phyloP scores from a whole-genome alignment of 345 rosid genomes.

The Conringia planisiliqua region DNA sequence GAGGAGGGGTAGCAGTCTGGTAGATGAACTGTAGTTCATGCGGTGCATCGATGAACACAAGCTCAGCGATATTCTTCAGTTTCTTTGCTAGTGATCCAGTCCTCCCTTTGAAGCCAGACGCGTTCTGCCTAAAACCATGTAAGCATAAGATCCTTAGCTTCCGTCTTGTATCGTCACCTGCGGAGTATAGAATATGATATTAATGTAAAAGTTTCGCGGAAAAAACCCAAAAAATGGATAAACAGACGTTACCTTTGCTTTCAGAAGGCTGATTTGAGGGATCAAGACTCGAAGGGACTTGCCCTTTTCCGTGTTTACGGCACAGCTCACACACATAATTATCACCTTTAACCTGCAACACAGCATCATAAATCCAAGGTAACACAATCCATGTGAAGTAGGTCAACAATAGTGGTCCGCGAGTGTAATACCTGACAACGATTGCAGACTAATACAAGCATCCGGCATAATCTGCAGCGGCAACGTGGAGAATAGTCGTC shows the following conservation, averaged over 20 bases:
- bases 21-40: constrained; percentile 78
- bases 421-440: constrained; percentile 54
- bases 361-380: neutral
- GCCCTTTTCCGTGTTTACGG: constrained; percentile 55
- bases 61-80: constrained; percentile 74
- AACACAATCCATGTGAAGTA: neutral
- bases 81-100: constrained; percentile 91
- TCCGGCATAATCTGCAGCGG: constrained; percentile 73
- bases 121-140: constrained; percentile 95
- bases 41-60: constrained; percentile 76
- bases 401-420: neutral
- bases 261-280: constrained; percentile 27
- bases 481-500: constrained; percentile 88
- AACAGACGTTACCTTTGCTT: constrained; percentile 66
- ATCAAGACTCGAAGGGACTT: constrained; percentile 25
- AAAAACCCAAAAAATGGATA: neutral
- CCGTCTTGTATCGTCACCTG: constrained; percentile 44
- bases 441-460: constrained; percentile 91
- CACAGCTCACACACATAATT: constrained; percentile 77
- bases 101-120: constrained; percentile 90
- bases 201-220: neutral
- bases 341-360: constrained; percentile 53
- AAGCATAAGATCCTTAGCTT: constrained; percentile 85
- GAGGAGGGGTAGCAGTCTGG: constrained; percentile 44
- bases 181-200: neutral